These are phyloP conservation scores for Herpetomonas muscarum DNA, from an alignment of 208 protist genomes.

Conservation along the genomic window DNA sequence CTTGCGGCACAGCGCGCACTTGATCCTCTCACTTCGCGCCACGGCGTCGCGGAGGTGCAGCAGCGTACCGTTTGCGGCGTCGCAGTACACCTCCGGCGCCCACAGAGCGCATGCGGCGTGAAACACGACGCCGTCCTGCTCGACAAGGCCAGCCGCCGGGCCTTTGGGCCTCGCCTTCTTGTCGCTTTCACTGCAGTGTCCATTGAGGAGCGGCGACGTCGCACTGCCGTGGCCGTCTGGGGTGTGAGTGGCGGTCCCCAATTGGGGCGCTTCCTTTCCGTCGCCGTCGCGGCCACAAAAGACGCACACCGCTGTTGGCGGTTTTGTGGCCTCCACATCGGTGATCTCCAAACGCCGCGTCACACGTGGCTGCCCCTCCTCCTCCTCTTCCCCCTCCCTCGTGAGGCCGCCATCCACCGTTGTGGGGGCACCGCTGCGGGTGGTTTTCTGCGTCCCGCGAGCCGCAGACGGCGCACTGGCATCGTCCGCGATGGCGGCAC, in stretches of 20 bases:
- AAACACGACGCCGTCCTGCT: slow-evolving; percentile 17
- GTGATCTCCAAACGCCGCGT: no score
- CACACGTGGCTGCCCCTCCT: no score
- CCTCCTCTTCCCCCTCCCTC: no score
- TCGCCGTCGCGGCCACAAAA: not conserved
- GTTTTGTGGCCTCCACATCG: no score
- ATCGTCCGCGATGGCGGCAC: not conserved
- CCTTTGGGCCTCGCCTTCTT: not conserved
- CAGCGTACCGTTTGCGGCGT: slow-evolving; percentile 18
- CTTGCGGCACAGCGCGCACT: slow-evolving; percentile 50
- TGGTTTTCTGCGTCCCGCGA: no score
- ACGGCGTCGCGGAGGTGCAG: slow-evolving; percentile 24
- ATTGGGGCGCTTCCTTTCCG: not conserved
- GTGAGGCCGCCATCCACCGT: no score
- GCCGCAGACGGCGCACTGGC: not conserved
- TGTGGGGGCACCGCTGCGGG: no score
- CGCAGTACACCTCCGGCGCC: slow-evolving; percentile 73
- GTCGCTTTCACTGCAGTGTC: not conserved
- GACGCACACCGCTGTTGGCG: not conserved
- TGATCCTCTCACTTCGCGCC: slow-evolving; percentile 23
- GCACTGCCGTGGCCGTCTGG: no score
- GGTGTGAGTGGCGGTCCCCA: not conserved
- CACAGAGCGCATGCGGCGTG: slow-evolving; percentile 67
- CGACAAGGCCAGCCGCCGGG: not conserved
- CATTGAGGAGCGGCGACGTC: not conserved